These are phyloP conservation scores for Phallus indusiatus DNA, from an alignment of 768 basidiomycete genomes.

Conservation along the genomic window DNA sequence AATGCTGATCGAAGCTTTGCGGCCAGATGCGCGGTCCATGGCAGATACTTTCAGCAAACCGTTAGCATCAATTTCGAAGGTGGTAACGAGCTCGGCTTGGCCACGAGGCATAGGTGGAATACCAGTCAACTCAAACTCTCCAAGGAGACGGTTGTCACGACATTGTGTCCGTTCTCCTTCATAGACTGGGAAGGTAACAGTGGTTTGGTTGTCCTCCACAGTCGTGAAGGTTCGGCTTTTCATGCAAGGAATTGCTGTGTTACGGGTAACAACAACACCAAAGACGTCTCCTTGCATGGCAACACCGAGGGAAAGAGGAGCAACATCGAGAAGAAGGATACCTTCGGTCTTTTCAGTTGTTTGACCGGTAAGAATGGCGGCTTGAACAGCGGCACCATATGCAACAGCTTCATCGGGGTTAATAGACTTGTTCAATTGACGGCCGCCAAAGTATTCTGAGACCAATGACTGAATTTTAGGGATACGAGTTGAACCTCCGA, in stretches of 20 bases:
- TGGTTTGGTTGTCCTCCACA: constrained; percentile 99
- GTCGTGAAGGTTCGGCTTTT: constrained; percentile 99
- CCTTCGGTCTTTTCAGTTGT: constrained; percentile 99
- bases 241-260: constrained; percentile 99
- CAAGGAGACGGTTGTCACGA: constrained; percentile 97
- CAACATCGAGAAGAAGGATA: constrained; percentile 95
- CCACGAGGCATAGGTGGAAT: constrained; percentile 99
- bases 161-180: constrained; percentile 99
- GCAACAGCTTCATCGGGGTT: constrained; percentile 99
- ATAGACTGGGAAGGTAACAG: constrained; percentile 99
- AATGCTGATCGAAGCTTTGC: constrained; percentile 92
- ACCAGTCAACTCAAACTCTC: constrained; percentile 98
- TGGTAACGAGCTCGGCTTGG: constrained; percentile 98
- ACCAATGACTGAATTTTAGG: constrained; percentile 98
- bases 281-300: constrained; percentile 99
- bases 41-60: constrained; percentile 99
- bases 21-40: constrained; percentile 95
- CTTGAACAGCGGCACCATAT: constrained; percentile 99
- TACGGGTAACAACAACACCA: constrained; percentile 98
- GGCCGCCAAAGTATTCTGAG: constrained; percentile 96
- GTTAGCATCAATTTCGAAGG: constrained; percentile 99
- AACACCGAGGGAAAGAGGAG: constrained; percentile 97
- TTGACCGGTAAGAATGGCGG: constrained; percentile 96
- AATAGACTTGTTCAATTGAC: constrained; percentile 99
- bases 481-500: constrained; percentile 99